Evolutionary conservation across 805 yeast genomes (phyloP).

Genomic region (Candida vaughaniae): DNA sequence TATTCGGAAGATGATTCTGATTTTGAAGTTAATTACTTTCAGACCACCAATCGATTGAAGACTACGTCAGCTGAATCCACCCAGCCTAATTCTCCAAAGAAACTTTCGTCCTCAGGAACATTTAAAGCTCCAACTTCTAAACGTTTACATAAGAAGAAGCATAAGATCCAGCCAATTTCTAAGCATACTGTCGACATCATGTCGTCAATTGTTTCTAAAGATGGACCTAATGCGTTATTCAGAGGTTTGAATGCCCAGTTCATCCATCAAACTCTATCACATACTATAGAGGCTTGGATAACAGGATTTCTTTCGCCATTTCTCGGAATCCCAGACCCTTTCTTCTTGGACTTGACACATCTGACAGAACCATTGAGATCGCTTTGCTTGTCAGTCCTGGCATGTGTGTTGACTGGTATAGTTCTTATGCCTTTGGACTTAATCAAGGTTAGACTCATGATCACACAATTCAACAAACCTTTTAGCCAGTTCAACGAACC

Average conservation of each 20-base stretch:
- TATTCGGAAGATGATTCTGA: constrained; percentile 17
- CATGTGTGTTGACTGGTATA: constrained; percentile 70
- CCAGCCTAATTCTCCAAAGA: not conserved
- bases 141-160: constrained; percentile 7
- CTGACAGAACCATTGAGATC: constrained; percentile 73
- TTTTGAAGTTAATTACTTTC: constrained; percentile 37
- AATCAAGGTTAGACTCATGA: constrained; percentile 72
- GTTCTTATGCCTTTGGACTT: constrained; percentile 78
- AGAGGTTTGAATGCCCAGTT: constrained; percentile 79
- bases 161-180: constrained; percentile 54
- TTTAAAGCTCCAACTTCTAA: constrained; percentile 7
- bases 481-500: too few relatives aligned
- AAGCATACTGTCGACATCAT: constrained; percentile 65
- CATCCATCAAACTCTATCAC: constrained; percentile 67
- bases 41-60: not conserved
- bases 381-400: constrained; percentile 64
- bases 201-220: constrained; percentile 63
- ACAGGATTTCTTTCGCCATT: constrained; percentile 84
- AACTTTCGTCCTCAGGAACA: not conserved
- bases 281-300: constrained; percentile 86
- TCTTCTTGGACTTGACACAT: constrained; percentile 76
- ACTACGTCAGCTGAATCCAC: not conserved
- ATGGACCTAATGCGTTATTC: constrained; percentile 69
- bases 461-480: constrained; percentile 55
- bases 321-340: constrained; percentile 83